phyloP scores from a whole-genome alignment of 2,329 filamentous ascomycete species.

The Hypoxylon sp. region DNA sequence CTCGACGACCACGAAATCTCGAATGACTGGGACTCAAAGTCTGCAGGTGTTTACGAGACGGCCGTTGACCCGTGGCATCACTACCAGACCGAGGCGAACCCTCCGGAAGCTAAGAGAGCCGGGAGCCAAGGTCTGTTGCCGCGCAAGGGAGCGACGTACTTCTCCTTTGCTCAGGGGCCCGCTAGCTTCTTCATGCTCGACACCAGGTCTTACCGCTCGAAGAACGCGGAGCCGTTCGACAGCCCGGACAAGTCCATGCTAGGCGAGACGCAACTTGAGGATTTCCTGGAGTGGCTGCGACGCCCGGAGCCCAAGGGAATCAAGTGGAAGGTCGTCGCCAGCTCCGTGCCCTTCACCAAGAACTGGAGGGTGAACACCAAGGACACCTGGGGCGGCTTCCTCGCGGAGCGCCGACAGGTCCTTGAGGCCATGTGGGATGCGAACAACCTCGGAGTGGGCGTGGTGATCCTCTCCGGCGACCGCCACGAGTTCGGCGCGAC shows the following conservation, averaged over 20 bases:
- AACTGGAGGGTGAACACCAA: conserved; percentile 91
- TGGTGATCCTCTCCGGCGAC: conserved; percentile 88
- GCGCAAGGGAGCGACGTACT: conserved; percentile 75
- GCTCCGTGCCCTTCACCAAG: conserved; percentile 93
- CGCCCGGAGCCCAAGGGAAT: conserved; percentile 78
- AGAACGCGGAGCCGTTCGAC: conserved; percentile 65
- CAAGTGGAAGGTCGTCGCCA: conserved; percentile 92
- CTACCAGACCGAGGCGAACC: conserved; percentile 87
- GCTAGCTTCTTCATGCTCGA: conserved; percentile 95
- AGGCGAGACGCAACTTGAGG: conserved; percentile 77
- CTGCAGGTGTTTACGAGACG: conserved; percentile 78
- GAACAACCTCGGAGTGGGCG: conserved; percentile 75
- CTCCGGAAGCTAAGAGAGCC: conserved; percentile 68
- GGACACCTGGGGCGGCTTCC: conserved; percentile 95
- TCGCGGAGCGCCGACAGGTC: conserved; percentile 78
- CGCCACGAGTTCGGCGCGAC: conserved; percentile 98
- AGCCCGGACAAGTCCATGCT: conserved; percentile 84
- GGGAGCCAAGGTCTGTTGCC: conserved; percentile 48
- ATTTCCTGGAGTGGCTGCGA: conserved; percentile 79
- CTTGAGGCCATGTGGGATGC: conserved; percentile 94
- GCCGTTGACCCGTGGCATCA: conserved; percentile 85
- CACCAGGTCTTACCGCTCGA: conserved; percentile 85
- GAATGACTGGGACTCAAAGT: conserved; percentile 90
- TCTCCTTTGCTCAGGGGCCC: conserved; percentile 87
- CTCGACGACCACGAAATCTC: conserved; percentile 96